These are phyloP conservation scores for Trapa bicornis DNA, from an alignment of 345 rosid genomes.

Conservation along the genomic window DNA sequence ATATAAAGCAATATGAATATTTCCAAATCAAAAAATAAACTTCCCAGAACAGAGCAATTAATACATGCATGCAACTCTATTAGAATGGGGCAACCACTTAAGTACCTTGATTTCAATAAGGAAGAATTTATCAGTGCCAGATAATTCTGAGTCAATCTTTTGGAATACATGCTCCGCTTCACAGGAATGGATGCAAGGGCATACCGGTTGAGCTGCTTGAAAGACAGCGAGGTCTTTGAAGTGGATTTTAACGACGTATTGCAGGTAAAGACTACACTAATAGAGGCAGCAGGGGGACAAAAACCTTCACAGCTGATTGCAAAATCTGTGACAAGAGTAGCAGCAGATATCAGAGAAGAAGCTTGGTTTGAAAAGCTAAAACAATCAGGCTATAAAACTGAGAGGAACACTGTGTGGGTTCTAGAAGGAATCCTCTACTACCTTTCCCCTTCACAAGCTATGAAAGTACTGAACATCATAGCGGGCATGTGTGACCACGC, in stretches of 20 bases:
- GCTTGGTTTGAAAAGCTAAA: slow-evolving; percentile 72
- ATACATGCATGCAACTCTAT: not conserved
- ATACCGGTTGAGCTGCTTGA: slow-evolving; percentile 59
- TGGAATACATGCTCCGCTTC: slow-evolving; percentile 2
- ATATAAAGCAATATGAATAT: not conserved
- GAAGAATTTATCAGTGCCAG: not conserved
- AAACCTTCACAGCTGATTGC: slow-evolving; percentile 37
- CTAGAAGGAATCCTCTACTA: slow-evolving; percentile 89
- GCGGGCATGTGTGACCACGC: slow-evolving; percentile 52
- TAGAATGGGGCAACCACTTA: not conserved
- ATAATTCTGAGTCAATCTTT: not conserved
- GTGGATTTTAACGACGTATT: slow-evolving; percentile 75
- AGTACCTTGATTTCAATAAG: not conserved
- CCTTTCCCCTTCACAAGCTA: slow-evolving; percentile 64
- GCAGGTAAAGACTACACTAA: slow-evolving; percentile 48
- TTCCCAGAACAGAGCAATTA: not conserved
- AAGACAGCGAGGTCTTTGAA: slow-evolving; percentile 63
- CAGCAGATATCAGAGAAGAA: slow-evolving; percentile 56
- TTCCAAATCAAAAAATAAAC: too few species aligned
- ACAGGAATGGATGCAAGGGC: slow-evolving; percentile 94
- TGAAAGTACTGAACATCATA: slow-evolving; percentile 75
- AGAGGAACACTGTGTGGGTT: slow-evolving; percentile 76
- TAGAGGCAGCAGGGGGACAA: slow-evolving; percentile 40
- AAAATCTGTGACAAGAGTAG: slow-evolving; percentile 66
- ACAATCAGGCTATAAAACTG: slow-evolving; percentile 52